A percentile compares a stretch with the other conserved stretches of the same genome.
Evolutionary conservation across 371 early-diverging fungal genomes (phyloP).

Genomic region (Chytridiales sp.): DNA sequence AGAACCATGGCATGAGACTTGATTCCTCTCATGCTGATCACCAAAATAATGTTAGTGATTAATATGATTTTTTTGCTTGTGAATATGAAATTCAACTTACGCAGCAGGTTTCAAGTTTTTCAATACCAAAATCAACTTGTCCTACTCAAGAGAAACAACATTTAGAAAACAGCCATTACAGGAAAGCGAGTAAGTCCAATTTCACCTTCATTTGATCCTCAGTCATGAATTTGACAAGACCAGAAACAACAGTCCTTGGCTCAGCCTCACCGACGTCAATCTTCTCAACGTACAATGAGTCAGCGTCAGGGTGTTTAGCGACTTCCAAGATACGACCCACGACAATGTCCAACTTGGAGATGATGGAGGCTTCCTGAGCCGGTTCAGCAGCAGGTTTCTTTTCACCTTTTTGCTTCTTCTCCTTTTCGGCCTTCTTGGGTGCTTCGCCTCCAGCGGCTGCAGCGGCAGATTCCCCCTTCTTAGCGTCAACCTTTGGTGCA

Average conservation of each 20-base stretch:
- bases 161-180: background rate
- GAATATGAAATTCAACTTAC: constrained; percentile 27
- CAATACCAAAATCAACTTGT: constrained; percentile 61
- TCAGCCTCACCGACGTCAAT: constrained; percentile 88
- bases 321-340: constrained; percentile 85
- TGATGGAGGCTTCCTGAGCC: constrained; percentile 61
- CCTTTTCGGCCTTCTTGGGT: constrained; percentile 40
- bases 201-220: constrained; percentile 74
- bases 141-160: constrained; percentile 33
- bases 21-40: constrained; percentile 83
- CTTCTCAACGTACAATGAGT: constrained; percentile 85
- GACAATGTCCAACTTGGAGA: constrained; percentile 81
- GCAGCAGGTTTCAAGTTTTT: constrained; percentile 92
- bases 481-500: background rate
- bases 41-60: background rate
- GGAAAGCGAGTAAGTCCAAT: constrained; percentile 24
- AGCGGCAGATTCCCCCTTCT: constrained; percentile 28
- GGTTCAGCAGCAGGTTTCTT: constrained; percentile 38
- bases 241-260: constrained; percentile 88
- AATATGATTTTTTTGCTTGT: background rate
- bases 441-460: constrained; percentile 20
- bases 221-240: constrained; percentile 85
- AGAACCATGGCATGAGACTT: constrained; percentile 95
- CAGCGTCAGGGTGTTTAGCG: constrained; percentile 81
- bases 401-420: constrained; percentile 43